Evolutionary conservation across 2,329 filamentous ascomycete genomes (phyloP), one percentile per base, ranked within the genome.

Genomic region (Pestalotiopsis sp.): DNA sequence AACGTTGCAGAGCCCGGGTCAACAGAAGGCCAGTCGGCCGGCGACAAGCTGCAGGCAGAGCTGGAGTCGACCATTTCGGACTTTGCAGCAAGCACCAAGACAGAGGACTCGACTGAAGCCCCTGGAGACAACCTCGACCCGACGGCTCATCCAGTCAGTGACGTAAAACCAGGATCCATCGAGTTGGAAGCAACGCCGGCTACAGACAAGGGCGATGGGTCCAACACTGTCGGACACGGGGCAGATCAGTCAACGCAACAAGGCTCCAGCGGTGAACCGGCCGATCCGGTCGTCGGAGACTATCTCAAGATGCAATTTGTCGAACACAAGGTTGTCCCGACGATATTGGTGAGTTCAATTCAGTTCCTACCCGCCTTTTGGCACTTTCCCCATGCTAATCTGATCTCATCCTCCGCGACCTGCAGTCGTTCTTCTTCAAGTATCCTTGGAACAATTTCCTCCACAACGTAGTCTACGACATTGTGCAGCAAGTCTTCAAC

Each of bases 401-500:
- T n/a, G 17, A 36, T 20, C 31, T 27, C n/a, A 25, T 61, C 59
- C 66, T 66, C 73, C 75, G 70, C 75, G 69, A 71, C 71, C 58
- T 31, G 39, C 38, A 97, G 94, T 93, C 94, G 68, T 98, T 98
- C 84, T 99, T 99, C 83, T 99, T 99, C 84, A 90, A 92, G 69
- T 99, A 98, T 77, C 95, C 96, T 1, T 99, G 96, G 96, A 99
- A 99, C 81, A 99, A 99, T 80, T 99, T 99, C 78, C 87, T 99
- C 59, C 96, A 99, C 82, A 99, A 99, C 77, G 96, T 99, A 58
- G 96, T 99, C 62, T 99, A 99, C 78, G 96, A 99, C 79, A 95
- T 99, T 76, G 93, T 99, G 58, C 96, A 99, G 80, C 96, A 99
- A 83, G 96, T 99, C 1, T 98, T 99, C 81, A 99, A 99, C 78